Conservation (phyloP, 2,329 filamentous ascomycete species). For the Aureobasidium subglaciale region DNA sequence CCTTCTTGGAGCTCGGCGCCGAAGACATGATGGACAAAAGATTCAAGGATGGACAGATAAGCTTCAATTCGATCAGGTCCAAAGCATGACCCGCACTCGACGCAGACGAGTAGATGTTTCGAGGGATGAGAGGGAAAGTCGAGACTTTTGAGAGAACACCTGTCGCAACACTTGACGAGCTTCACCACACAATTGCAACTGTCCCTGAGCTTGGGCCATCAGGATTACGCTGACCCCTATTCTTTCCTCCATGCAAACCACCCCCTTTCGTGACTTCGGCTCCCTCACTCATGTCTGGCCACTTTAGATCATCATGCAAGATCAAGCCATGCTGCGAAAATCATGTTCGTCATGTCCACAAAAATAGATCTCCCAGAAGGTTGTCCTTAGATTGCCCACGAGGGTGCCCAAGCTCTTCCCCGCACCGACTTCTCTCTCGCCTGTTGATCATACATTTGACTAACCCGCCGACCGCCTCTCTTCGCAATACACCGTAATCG, state of each 20-base stretch:
- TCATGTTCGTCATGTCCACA: not conserved
- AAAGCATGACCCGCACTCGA: not conserved
- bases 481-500: not conserved
- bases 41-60: not conserved
- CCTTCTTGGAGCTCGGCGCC: conserved; percentile 15
- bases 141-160: not conserved
- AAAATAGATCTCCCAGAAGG: not conserved
- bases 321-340: not conserved
- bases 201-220: not conserved
- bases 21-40: conserved; percentile 7
- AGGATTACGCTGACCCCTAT: not conserved
- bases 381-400: conserved; percentile 2
- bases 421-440: not conserved
- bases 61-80: not conserved
- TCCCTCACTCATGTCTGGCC: not conserved
- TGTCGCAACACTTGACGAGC: not conserved
- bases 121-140: not conserved
- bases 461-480: conserved; percentile 2
- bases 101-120: not conserved
- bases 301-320: not conserved
- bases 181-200: not conserved
- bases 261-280: not conserved
- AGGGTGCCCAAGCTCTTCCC: conserved; percentile 6
- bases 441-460: conserved; percentile 11
- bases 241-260: not conserved